A percentile compares a stretch with the other conserved stretches of the same genome.
Conservation (phyloP, 352 stramenopile species). For the Globisporangium carolinianum region DNA sequence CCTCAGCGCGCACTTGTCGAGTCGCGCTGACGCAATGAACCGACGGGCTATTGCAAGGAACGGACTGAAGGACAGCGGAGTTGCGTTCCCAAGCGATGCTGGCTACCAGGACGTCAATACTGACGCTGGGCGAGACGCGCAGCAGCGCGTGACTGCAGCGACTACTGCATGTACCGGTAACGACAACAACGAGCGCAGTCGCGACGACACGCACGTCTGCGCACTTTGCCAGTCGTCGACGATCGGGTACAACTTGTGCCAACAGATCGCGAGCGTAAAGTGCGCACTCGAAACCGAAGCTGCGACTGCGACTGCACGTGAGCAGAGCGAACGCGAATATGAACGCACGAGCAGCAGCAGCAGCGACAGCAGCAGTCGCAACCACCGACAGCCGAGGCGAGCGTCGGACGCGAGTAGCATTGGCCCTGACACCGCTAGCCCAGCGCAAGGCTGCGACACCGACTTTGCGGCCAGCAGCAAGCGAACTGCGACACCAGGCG, state of each 20-base stretch:
- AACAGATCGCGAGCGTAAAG: slow-evolving; percentile 50
- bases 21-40: slow-evolving; percentile 39
- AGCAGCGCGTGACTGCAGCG: too few species aligned
- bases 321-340: slow-evolving; percentile 7
- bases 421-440: too few species aligned
- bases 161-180: too few species aligned
- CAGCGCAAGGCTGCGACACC: too few species aligned
- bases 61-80: neutral
- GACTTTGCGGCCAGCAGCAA: neutral
- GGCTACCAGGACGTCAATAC: neutral
- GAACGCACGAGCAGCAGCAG: slow-evolving; percentile 1
- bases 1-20: slow-evolving; percentile 34
- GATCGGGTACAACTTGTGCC: slow-evolving; percentile 59
- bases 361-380: neutral
- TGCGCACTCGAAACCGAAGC: slow-evolving; percentile 31
- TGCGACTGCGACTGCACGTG: slow-evolving; percentile 5
- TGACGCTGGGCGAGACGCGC: neutral
- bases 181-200: neutral
- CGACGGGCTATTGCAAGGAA: slow-evolving; percentile 4
- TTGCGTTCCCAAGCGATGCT: slow-evolving; percentile 9
- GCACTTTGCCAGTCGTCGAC: slow-evolving; percentile 49
- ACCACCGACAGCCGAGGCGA: neutral
- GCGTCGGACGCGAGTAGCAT: neutral
- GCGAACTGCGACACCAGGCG: neutral
- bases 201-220: slow-evolving; percentile 12